Evolutionary conservation across 371 early-diverging fungal genomes (phyloP), one percentile per base, ranked within the genome.

Genomic region (Rhizopus stolonifer): DNA sequence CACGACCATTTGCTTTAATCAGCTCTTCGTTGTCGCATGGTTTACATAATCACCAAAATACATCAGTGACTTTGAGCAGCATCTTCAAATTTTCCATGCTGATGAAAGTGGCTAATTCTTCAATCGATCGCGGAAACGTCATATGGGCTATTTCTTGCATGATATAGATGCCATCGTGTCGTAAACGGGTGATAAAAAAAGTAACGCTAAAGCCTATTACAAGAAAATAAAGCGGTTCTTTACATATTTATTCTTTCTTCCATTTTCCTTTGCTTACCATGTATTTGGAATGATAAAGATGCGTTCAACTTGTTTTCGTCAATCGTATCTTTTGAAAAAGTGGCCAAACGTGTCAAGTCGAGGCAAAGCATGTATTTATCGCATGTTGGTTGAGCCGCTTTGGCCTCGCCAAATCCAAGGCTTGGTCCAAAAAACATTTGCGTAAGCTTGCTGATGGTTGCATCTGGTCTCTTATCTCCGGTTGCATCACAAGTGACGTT

Each of bases 81-180:
- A 60, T 56, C 15, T 56, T 44, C 40, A 64, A 56, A 52, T 56
- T 64, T 43, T 57, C 51, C 57, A 46, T 50, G 50, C 17, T 57
- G 58, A 57, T 46, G 34, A 64, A 59, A 15, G 33, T 11, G 36
- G 51, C 49, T 32, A 61, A 55, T 22, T 61, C 52, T 61, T 56
- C 24, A n/a, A 58, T 52, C n/a, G 49, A 59, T 15, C 13, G 22
- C 14, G 56, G 53, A 42, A 64, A 58, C 14, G 59, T 42, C 23
- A 63, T 26, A 29, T 39, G 52, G 17, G 48, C 44, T 49, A 64
- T 58, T 58, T 64, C 53, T 49, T 54, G 58, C 56, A 64, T 64
- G 9, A n/a, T n/a, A n/a, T n/a, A n/a, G n/a, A n/a, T n/a, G n/a
- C n/a, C n/a, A n/a, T n/a, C n/a, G n/a, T n/a, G 58, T 24, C 48